Evolutionary conservation across 1,284 basidiomycete genomes (phyloP).

Genomic region (Mycena sp.): DNA sequence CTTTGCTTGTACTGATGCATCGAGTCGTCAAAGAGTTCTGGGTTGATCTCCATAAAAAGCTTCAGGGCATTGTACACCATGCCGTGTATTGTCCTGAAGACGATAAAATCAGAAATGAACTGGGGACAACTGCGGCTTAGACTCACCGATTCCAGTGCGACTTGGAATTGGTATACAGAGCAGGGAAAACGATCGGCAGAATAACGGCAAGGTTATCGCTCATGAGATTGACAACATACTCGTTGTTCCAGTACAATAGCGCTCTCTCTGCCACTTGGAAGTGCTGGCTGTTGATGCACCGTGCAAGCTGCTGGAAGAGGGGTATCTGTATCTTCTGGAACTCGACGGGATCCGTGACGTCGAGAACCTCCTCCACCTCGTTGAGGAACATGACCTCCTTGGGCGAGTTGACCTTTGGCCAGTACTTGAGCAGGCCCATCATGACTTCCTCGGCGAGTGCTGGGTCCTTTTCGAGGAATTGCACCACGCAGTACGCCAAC

Average conservation of each 20-base stretch:
- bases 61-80: constrained; percentile 99
- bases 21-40: constrained; percentile 93
- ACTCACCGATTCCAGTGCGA: constrained; percentile 97
- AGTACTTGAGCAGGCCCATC: constrained; percentile 93
- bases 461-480: constrained; percentile 98
- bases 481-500: constrained; percentile 98
- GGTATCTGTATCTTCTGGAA: constrained; percentile 97
- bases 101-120: constrained; percentile 26
- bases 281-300: constrained; percentile 99
- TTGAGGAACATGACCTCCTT: constrained; percentile 99
- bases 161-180: constrained; percentile 96
- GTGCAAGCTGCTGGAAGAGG: constrained; percentile 93
- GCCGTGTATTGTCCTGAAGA: constrained; percentile 91
- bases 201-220: constrained; percentile 93
- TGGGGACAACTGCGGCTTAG: background rate
- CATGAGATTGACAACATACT: constrained; percentile 99
- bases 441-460: constrained; percentile 95
- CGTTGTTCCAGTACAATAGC: constrained; percentile 98
- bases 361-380: constrained; percentile 98
- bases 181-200: constrained; percentile 98
- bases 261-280: constrained; percentile 98
- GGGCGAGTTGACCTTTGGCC: constrained; percentile 99
- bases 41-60: constrained; percentile 99
- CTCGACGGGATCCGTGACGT: constrained; percentile 97
- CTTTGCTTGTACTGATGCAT: constrained; percentile 95